Percentiles rank a stretch among this genome's conserved stretches.
Conservation (phyloP, 2,329 filamentous ascomycete genomes). For the Monosporascus sp. region DNA sequence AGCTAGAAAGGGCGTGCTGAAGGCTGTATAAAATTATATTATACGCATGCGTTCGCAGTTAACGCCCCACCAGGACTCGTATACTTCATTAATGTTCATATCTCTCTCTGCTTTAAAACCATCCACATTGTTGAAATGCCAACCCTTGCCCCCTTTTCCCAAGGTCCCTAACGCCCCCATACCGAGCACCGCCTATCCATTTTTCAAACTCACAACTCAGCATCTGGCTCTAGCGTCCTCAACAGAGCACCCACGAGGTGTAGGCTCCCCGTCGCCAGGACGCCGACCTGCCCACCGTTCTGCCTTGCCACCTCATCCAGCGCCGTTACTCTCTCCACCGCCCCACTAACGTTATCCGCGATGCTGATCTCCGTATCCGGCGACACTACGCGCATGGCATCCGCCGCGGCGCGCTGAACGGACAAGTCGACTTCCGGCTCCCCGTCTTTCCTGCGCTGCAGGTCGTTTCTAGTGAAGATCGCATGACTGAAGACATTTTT, state of each 20-base stretch:
- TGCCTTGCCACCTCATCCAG: conserved; percentile 26
- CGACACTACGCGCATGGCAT: conserved; percentile 53
- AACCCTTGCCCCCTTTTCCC: too few species aligned
- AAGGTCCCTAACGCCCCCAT: too few species aligned
- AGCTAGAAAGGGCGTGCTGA: too few species aligned
- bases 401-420: conserved; percentile 64
- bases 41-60: too few species aligned
- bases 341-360: conserved; percentile 66
- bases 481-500: conserved; percentile 60
- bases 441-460: conserved; percentile 28
- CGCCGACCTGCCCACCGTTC: conserved; percentile 45
- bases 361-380: conserved; percentile 40
- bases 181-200: too few species aligned
- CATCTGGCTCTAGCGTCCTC: conserved; percentile 57
- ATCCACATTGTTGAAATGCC: too few species aligned
- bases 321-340: conserved; percentile 52
- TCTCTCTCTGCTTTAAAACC: too few species aligned
- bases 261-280: conserved; percentile 74
- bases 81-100: too few species aligned
- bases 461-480: conserved; percentile 74
- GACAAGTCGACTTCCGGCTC: conserved; percentile 51
- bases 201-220: conserved; percentile 23
- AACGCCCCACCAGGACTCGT: too few species aligned
- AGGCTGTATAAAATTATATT: too few species aligned
- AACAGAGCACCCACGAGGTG: conserved; percentile 78